Conservation (phyloP, 305 asterid species). For the Galium porrigens region DNA sequence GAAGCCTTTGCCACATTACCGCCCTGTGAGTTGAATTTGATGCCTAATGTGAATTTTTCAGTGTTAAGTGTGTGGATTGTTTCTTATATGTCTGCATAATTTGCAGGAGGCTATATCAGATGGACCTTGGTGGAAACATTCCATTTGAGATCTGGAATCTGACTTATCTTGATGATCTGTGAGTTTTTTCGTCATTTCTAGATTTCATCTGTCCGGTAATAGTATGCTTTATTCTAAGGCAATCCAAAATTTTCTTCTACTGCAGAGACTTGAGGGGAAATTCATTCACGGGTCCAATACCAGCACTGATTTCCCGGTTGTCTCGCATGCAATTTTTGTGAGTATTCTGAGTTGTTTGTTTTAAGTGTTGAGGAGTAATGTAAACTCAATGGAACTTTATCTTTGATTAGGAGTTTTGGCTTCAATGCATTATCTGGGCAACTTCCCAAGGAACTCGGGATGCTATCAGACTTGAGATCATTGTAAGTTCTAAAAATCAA, state of each 20-base stretch:
- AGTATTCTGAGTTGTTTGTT: slow-evolving; percentile 4
- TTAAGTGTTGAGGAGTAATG: neutral
- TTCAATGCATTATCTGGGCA: slow-evolving; percentile 61
- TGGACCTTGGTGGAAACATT: slow-evolving; percentile 32
- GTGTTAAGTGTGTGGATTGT: neutral
- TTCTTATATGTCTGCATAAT: neutral
- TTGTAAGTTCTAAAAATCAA: slow-evolving; percentile 32
- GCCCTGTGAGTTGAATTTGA: slow-evolving; percentile 33
- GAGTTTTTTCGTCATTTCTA: slow-evolving; percentile 12
- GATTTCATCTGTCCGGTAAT: neutral
- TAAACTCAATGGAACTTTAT: neutral
- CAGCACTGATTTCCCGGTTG: slow-evolving; percentile 46
- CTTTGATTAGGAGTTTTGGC: slow-evolving; percentile 38
- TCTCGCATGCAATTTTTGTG: slow-evolving; percentile 54
- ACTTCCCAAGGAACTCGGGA: slow-evolving; percentile 71
- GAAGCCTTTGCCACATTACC: slow-evolving; percentile 45
- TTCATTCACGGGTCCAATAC: slow-evolving; percentile 53
- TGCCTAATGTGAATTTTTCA: neutral
- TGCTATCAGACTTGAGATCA: slow-evolving; percentile 44
- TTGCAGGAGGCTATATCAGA: slow-evolving; percentile 47
- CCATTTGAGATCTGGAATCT: slow-evolving; percentile 77
- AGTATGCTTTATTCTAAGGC: neutral
- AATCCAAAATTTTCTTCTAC: neutral
- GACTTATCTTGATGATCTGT: slow-evolving; percentile 50
- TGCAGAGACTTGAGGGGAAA: slow-evolving; percentile 45